Evolutionary conservation across 2,329 filamentous ascomycete species (phyloP).

Genomic region (Ophiostoma ulmi): DNA sequence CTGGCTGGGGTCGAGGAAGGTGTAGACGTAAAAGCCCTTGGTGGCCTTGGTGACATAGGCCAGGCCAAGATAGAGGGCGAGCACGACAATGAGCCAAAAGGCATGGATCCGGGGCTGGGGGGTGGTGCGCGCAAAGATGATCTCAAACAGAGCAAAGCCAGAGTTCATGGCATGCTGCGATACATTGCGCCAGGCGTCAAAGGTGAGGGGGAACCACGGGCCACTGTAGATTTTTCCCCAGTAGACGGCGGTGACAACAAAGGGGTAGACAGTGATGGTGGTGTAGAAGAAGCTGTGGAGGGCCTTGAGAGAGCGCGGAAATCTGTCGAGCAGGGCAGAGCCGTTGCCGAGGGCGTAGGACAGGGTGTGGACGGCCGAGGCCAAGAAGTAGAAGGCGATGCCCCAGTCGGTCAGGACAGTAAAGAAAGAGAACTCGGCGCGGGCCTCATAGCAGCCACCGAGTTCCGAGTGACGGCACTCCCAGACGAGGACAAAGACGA

Average conservation of each 20-base stretch:
- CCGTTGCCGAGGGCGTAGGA: constrained; percentile 52
- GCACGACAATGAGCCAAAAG: constrained; percentile 61
- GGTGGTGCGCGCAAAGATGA: constrained; percentile 61
- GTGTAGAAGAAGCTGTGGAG: constrained; percentile 62
- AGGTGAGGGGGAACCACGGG: constrained; percentile 48
- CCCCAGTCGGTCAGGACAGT: constrained; percentile 80
- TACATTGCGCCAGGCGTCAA: constrained; percentile 59
- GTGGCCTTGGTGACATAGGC: constrained; percentile 68
- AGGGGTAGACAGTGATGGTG: constrained; percentile 57
- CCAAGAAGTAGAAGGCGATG: constrained; percentile 69
- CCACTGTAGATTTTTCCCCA: constrained; percentile 57
- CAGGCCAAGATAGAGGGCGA: constrained; percentile 66
- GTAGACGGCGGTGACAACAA: constrained; percentile 66
- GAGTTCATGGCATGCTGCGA: constrained; percentile 72
- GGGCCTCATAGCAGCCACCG: constrained; percentile 44
- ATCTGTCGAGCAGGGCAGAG: constrained; percentile 51
- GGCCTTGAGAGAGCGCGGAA: constrained; percentile 58
- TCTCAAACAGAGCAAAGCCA: constrained; percentile 68
- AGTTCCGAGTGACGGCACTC: constrained; percentile 47
- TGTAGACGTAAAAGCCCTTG: constrained; percentile 70
- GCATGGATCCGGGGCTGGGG: constrained; percentile 60
- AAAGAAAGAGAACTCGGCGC: constrained; percentile 70
- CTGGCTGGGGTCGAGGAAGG: constrained; percentile 61
- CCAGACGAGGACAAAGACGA: constrained; percentile 66
- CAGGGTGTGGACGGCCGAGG: constrained; percentile 63